Evolutionary conservation across 2,329 filamentous ascomycete species (phyloP), one percentile per base, ranked within the genome.

Genomic region (Fusarium sp.): DNA sequence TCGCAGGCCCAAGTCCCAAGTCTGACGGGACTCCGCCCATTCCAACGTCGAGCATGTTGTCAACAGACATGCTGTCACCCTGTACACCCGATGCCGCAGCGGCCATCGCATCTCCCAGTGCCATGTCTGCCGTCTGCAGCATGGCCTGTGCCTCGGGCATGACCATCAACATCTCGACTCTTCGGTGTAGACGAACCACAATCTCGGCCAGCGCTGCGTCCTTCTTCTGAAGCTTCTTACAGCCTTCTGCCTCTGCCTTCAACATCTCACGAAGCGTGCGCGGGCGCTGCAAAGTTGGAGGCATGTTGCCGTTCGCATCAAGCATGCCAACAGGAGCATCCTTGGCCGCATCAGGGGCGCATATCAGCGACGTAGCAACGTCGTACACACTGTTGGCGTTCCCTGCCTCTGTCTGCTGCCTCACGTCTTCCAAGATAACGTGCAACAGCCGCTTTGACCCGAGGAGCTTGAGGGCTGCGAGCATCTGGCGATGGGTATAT

Each of bases 401-500:
- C 6, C 89, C 89, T 0, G 86, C 81, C 33, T 91, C 89, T 0
- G 89, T 89, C 71, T 93, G 90, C 20, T 88, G 82, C 74, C 89
- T 90, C 8, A 94, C 82, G 74, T 95, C 93, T 9, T 94, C 90
- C 12, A 94, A 79, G 25, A 96, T 88, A 7, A 90, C 82, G 2
- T 86, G 81, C 1, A 96, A 82, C 0, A 94, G 83, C 6, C 87
- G 85, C 67, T 86, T 88, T 0, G 92, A 88, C 0, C 93, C 93
- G 1, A 93, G 82, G 35, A 93, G 84, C 65, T 89, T 88, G 38
- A 90, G 81, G 0, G 88, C 90, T 0, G 88, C 86, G 10, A 94
- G 87, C 4, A 95, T 84, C 72, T 93, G 91, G 6, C 92, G 90
- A 79, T 95, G 93, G 0, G 92, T 94, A 80, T 95, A 96, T 12